phyloP scores from a whole-genome alignment of 2,329 filamentous ascomycete species.

The Sarocladium kiliense region DNA sequence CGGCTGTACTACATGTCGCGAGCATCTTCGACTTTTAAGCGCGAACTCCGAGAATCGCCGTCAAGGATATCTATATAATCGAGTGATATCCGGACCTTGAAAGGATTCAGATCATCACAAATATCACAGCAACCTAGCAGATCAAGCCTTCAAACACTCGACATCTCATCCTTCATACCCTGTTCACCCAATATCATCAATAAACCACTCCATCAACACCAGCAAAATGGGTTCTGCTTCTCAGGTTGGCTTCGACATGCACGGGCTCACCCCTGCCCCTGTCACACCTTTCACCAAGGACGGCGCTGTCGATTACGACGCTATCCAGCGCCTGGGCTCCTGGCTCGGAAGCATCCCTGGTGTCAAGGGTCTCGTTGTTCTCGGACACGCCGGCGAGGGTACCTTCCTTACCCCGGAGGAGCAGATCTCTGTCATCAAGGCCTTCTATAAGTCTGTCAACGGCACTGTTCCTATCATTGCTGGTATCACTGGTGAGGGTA shows the following conservation, averaged over 20 bases:
- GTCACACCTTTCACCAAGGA: constrained; percentile 46
- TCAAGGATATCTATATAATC: neutral
- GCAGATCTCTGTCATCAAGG: constrained; percentile 43
- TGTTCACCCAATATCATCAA: neutral
- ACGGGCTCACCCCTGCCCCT: constrained; percentile 43
- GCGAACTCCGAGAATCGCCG: neutral
- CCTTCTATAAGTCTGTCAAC: constrained; percentile 46
- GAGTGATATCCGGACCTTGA: neutral
- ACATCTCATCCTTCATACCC: neutral
- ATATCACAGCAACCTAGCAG: neutral
- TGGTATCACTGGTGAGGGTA: constrained; percentile 48
- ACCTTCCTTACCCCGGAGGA: constrained; percentile 47
- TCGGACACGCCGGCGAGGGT: constrained; percentile 50
- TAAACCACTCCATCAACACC: neutral
- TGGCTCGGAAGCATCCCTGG: constrained; percentile 47
- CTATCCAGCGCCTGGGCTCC: constrained; percentile 46
- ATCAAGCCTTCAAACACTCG: neutral
- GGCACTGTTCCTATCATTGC: constrained; percentile 46
- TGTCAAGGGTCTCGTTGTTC: constrained; percentile 47
- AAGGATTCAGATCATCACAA: neutral
- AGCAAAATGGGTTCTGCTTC: constrained; percentile 31
- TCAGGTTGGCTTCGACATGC: constrained; percentile 21
- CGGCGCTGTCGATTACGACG: constrained; percentile 43
- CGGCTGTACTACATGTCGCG: neutral
- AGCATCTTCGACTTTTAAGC: neutral